These are phyloP conservation scores for Blastobotrys capitulatus DNA, from an alignment of 1,139 yeast genomes.

Conservation along the genomic window DNA sequence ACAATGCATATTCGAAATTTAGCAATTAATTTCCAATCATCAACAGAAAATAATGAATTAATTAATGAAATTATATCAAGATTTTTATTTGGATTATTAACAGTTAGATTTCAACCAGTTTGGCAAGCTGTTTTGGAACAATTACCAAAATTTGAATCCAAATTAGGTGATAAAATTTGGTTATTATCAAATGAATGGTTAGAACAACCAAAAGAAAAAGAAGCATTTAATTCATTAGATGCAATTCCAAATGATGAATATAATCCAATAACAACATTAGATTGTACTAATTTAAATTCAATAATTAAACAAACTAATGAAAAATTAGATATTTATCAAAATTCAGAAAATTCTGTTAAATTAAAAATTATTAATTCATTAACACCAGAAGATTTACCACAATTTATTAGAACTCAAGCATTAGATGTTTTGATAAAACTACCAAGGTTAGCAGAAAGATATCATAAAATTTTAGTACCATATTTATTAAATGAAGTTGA, in stretches of 20 bases:
- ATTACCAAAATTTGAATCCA: slow-evolving; percentile 44
- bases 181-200: slow-evolving; percentile 41
- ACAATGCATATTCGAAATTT: slow-evolving; percentile 63
- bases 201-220: slow-evolving; percentile 1
- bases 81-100: slow-evolving; percentile 66
- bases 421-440: slow-evolving; percentile 41
- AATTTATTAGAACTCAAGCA: slow-evolving; percentile 9
- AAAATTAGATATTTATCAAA: background rate
- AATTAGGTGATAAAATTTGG: slow-evolving; percentile 54
- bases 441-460: slow-evolving; percentile 63
- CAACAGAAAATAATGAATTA: slow-evolving; percentile 35
- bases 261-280: background rate
- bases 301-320: background rate
- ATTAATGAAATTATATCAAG: slow-evolving; percentile 45
- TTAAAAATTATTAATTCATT: slow-evolving; percentile 1
- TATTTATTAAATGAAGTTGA: slow-evolving; percentile 31
- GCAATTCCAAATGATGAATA: background rate
- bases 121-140: slow-evolving; percentile 73
- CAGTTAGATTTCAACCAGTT: slow-evolving; percentile 76
- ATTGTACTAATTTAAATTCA: slow-evolving; percentile 13
- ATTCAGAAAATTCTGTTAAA: slow-evolving; percentile 5
- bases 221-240: background rate
- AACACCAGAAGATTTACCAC: slow-evolving; percentile 5
- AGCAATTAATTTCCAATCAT: slow-evolving; percentile 42
- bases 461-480: slow-evolving; percentile 53